phyloP scores from a whole-genome alignment of 768 basidiomycete species.

The Suillus placidus region DNA sequence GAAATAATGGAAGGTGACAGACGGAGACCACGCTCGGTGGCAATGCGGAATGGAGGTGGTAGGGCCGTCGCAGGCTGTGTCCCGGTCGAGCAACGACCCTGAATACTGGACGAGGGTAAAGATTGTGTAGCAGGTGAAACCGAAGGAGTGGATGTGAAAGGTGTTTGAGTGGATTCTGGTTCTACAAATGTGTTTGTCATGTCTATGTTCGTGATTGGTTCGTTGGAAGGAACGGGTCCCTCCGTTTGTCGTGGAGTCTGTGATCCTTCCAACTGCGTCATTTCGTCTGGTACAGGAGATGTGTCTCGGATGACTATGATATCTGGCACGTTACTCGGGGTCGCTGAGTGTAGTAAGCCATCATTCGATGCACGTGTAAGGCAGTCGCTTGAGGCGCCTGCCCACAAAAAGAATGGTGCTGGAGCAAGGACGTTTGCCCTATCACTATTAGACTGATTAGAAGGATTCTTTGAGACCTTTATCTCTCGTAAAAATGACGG shows the following conservation, averaged over 20 bases:
- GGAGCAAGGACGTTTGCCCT: slow-evolving; percentile 20
- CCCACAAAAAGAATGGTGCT: slow-evolving; percentile 17
- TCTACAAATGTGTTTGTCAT: background rate
- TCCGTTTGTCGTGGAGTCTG: slow-evolving; percentile 21
- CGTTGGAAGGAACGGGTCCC: slow-evolving; percentile 14
- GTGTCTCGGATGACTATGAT: background rate
- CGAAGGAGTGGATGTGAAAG: slow-evolving; percentile 3
- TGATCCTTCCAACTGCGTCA: background rate
- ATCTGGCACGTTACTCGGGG: background rate
- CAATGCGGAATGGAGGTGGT: slow-evolving; percentile 24
- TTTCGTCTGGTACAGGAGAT: background rate
- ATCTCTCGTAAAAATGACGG: slow-evolving; percentile 20
- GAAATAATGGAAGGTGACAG: slow-evolving; percentile 48
- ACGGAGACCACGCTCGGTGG: slow-evolving; percentile 42
- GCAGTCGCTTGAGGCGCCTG: slow-evolving; percentile 15
- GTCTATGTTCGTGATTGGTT: slow-evolving; percentile 12
- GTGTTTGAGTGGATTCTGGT: slow-evolving; percentile 4
- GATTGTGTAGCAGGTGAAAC: background rate
- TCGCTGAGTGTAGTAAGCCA: background rate
- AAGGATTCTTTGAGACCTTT: slow-evolving; percentile 1
- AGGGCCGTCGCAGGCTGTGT: slow-evolving; percentile 19
- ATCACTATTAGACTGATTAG: background rate
- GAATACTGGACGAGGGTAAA: slow-evolving; percentile 7
- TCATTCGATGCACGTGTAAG: slow-evolving; percentile 5
- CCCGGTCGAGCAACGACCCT: slow-evolving; percentile 12